Percentiles rank a stretch among this genome's conserved stretches.
phyloP scores from a whole-genome alignment of 495 filamentous ascomycete species.

The Aspergillus carlsbadensis region DNA sequence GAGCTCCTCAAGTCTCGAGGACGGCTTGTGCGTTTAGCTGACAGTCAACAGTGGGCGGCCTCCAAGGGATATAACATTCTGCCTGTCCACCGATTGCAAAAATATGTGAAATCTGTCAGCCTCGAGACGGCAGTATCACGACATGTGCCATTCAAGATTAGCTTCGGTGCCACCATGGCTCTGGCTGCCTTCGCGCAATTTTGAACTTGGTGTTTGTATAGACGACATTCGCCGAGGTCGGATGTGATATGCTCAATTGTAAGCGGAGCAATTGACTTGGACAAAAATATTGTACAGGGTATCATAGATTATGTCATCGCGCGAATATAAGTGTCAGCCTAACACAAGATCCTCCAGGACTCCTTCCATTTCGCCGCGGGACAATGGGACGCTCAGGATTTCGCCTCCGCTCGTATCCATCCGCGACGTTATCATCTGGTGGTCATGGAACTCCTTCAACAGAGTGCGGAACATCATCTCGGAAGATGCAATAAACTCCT shows the following conservation, averaged over 20 bases:
- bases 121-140: conserved; percentile 60
- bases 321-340: conserved; percentile 20
- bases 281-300: conserved; percentile 23
- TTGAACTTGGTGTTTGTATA: conserved; percentile 17
- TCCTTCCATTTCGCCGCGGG: conserved; percentile 83
- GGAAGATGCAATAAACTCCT: conserved; percentile 94
- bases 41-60: conserved; percentile 57
- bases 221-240: not conserved
- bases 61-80: conserved; percentile 73
- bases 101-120: conserved; percentile 56
- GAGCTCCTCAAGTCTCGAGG: conserved; percentile 21
- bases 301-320: conserved; percentile 18
- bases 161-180: conserved; percentile 74
- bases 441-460: conserved; percentile 96
- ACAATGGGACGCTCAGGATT: conserved; percentile 78
- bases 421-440: conserved; percentile 88
- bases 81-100: conserved; percentile 57
- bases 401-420: conserved; percentile 86
- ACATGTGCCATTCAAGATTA: conserved; percentile 74
- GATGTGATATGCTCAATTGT: not conserved
- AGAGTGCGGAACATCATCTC: conserved; percentile 94
- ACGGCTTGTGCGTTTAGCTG: not conserved
- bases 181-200: conserved; percentile 69
- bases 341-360: conserved; percentile 81
- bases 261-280: not conserved